Base-by-base conservation (phyloP, 1,139 yeast genomes). In the Kodamaea arcana region DNA sequence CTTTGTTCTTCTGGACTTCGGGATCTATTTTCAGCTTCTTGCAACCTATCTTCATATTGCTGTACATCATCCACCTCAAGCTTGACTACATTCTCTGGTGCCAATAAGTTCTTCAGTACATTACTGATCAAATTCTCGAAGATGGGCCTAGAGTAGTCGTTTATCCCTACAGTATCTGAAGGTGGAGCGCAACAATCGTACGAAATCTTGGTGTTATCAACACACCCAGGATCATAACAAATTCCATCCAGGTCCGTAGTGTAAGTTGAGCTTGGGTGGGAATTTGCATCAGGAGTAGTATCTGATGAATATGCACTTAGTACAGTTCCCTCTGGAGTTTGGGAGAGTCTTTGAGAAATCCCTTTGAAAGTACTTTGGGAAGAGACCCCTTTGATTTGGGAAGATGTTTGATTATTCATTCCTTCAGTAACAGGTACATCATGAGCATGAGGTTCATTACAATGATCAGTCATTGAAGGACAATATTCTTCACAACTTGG, bases 71-170 rank as follows among this genome's bases (percentile, higher is more conserved):
- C 30, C 7, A 24, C 30, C 20, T 36, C 31, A 15, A 33, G 32
- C 16, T 29, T 33, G 25, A 34, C 21, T 34, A 35, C 39, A 48
- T 18, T 26, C 20, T 37, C 36, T 14, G 41, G 41, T 7, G 29
- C 29, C 17, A 37, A 35, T 33, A 60, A 40, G 35, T 52, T 59
- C 29, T 44, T 48, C 39, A 58, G 65, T 21, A 63, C 67, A 30
- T 61, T 63, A 25, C 50, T 58, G 28, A 65, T 63, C 42, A 65
- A 51, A 34, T 59, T 52, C 39, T 63, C 67, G 37, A 65, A 64
- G 12, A 65, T 52, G 6, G 62, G 53, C 30, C 54, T 45, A 27
- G 34, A 27, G 11, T 31, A 26, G 26, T 36, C 40, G 5, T 18
- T 15, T 7, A 16, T n/a, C 5, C n/a, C 15, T 11, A 17, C 14